A percentile compares a stretch with the other conserved stretches of the same genome.
These are phyloP conservation scores for Elsinoe arachidis DNA, from an alignment of 2,329 filamentous ascomycete species.

Conservation along the genomic window DNA sequence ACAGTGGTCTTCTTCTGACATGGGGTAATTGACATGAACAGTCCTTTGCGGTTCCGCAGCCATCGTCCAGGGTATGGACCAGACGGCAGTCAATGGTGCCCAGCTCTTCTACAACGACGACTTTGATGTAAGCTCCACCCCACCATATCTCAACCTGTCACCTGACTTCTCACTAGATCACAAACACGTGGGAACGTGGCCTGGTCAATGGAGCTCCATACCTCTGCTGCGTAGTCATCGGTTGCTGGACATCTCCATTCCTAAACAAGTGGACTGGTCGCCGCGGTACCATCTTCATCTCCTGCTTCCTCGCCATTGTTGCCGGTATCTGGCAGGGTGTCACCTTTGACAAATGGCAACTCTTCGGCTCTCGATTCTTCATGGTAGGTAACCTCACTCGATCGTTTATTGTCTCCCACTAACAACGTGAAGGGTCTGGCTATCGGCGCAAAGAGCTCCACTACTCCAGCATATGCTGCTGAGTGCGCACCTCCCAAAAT, in stretches of 20 bases:
- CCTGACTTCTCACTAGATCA: slow-evolving; percentile 19
- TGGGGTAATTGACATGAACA: slow-evolving; percentile 38
- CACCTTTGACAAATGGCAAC: slow-evolving; percentile 16
- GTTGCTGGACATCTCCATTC: slow-evolving; percentile 47
- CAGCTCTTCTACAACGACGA: slow-evolving; percentile 16
- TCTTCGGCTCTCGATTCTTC: slow-evolving; percentile 17
- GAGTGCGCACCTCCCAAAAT: slow-evolving; percentile 32
- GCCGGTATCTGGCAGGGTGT: slow-evolving; percentile 30
- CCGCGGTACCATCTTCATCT: slow-evolving; percentile 56
- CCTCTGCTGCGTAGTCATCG: slow-evolving; percentile 36
- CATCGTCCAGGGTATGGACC: slow-evolving; percentile 46
- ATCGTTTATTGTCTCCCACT: slow-evolving; percentile 8
- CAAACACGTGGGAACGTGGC: slow-evolving; percentile 23
- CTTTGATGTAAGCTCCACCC: background rate
- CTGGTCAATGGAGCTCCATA: slow-evolving; percentile 40
- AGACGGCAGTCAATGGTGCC: slow-evolving; percentile 43
- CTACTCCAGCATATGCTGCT: slow-evolving; percentile 36
- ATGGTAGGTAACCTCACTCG: slow-evolving; percentile 14
- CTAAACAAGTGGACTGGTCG: slow-evolving; percentile 51
- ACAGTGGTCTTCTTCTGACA: slow-evolving; percentile 20
- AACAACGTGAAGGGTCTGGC: slow-evolving; percentile 24
- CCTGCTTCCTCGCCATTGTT: slow-evolving; percentile 50
- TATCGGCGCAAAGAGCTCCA: slow-evolving; percentile 37
- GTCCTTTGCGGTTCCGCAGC: slow-evolving; percentile 46
- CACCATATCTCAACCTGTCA: too few relatives aligned